Base-by-base conservation (phyloP, 2,329 filamentous ascomycete genomes). In the Penicillium sp. region DNA sequence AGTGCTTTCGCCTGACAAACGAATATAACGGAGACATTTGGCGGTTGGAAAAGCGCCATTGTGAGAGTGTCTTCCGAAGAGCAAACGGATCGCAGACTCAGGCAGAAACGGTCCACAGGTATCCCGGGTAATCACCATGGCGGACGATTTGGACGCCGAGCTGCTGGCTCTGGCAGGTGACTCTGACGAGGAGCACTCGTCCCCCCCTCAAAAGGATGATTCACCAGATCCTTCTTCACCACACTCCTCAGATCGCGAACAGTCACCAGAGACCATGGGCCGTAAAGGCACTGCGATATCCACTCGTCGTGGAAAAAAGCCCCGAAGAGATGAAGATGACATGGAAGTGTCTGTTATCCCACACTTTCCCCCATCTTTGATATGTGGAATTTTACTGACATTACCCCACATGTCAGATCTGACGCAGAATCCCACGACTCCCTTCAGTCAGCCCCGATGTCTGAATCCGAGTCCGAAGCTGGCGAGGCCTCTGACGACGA, bases 111-210 rank as follows among this genome's bases (percentile, higher is more conserved):
- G 37, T 28, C 33, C 27, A 38, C 26, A 27, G 43, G 24, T 25
- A 24, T 4, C 4, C 25, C 34, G 48, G 49, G 32, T 28, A 59
- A 59, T 63, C 55, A 78, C 56, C 62, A 95, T 95, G 90, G 86
- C 88, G 48, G 88, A 68, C 49, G 67, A 91, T 65, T 80, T 96
- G 58, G 91, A 97, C 66, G 90, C 91, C 61, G 91, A 96, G 74
- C 84, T 97, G 57, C 85, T 97, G 56, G 90, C 88, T 64, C 83
- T 97, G 56, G 93, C 90, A 46, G 93, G 88, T 58, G 85, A 76
- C 60, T 76, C 74, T 43, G 75, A 77, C 54, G 76, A 78, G 53
- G 77, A 79, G 56, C 66, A 70, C 47, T 66, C 81, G 52, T 75
- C 77, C 45, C 70, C 64, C 69, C 49, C 80, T 78, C 62, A 80